Evolutionary conservation across 371 early-diverging fungal species (phyloP).

Genomic region (Fennellomyces sp.): DNA sequence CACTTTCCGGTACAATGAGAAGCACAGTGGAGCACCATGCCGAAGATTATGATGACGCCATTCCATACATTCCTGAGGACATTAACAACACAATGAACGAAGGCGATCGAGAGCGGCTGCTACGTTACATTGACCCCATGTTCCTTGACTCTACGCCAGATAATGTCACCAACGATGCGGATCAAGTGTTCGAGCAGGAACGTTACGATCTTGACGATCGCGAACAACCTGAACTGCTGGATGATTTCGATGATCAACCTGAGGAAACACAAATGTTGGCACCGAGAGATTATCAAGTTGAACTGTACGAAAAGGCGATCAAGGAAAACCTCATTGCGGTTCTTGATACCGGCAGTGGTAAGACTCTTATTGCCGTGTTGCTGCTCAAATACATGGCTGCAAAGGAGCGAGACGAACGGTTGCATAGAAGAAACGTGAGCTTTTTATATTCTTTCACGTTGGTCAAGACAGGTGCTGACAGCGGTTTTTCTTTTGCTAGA

Average conservation of each 20-base stretch:
- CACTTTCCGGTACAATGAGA: no score
- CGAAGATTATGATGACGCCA: no score
- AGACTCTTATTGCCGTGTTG: constrained; percentile 88
- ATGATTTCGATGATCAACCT: constrained; percentile 10
- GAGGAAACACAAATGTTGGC: constrained; percentile 16
- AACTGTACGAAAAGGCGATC: constrained; percentile 70
- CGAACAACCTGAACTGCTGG: constrained; percentile 13
- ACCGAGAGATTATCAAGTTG: constrained; percentile 83
- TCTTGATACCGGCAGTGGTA: constrained; percentile 93
- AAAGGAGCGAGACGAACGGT: constrained; percentile 35
- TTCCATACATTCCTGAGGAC: background rate
- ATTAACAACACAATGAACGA: constrained; percentile 36
- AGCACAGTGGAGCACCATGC: no score
- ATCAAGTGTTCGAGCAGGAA: constrained; percentile 30
- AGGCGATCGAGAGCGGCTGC: constrained; percentile 13
- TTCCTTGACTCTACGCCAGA: constrained; percentile 33
- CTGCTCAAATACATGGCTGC: constrained; percentile 73
- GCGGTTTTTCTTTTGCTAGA: constrained; percentile 15
- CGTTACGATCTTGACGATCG: constrained; percentile 22
- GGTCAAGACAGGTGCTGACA: background rate
- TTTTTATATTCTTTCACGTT: background rate
- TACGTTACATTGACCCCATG: constrained; percentile 38
- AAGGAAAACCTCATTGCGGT: constrained; percentile 82
- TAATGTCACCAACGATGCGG: constrained; percentile 14
- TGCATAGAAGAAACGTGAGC: constrained; percentile 37